Evolutionary conservation across 257 asterid genomes (phyloP), one percentile per base, ranked within the genome.

Genomic region (Solanum corneliomulleri): DNA sequence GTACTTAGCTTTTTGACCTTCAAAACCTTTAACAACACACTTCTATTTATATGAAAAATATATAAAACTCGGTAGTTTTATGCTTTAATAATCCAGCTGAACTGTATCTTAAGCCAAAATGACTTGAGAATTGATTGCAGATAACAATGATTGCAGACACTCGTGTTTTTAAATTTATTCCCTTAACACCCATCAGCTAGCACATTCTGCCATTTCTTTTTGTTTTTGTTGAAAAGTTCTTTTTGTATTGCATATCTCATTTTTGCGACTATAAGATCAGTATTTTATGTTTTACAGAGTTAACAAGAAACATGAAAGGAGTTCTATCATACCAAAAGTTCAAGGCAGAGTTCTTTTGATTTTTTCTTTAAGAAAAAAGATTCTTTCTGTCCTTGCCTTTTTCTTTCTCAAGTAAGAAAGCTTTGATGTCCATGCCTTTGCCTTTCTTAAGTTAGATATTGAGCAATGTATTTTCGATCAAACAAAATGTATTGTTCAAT

Each of bases 1-100:
- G 99, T 95, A 93, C 58, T 31, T 23, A 87, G 83, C 87, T 87
- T 87, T 88, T 81, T 49, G 85, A 81, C 85, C 85, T 10, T 49
- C 85, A 49, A 47, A 49, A 81, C 68, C 66, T 80, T 47, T 80
- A 29, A 45, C 25, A 29, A 18, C 49, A 47, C 7, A 29, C 42
- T 47, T 80, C 9, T 49, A 29, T 80, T 27, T 49, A 29, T 49
- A 18, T 45, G 27, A 16, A 15, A 44, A 78, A 80, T 47, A 29
- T 81, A 11, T 49, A 47, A 29, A 29, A 10, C 7, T 47, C 7
- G 11, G 69, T 10, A 27, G 68, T 81, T 45, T 81, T 29, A 81
- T 47, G 69, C 12, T 52, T 52, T 9, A 27, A 78, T 42, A 45
- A 45, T 42, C 64, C n/a, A 25, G 84, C 84, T 45, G n/a, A 29